Percentiles rank a stretch among this genome's conserved stretches.
Conservation (phyloP, 306 rosid species). For the Acacia acuminata region DNA sequence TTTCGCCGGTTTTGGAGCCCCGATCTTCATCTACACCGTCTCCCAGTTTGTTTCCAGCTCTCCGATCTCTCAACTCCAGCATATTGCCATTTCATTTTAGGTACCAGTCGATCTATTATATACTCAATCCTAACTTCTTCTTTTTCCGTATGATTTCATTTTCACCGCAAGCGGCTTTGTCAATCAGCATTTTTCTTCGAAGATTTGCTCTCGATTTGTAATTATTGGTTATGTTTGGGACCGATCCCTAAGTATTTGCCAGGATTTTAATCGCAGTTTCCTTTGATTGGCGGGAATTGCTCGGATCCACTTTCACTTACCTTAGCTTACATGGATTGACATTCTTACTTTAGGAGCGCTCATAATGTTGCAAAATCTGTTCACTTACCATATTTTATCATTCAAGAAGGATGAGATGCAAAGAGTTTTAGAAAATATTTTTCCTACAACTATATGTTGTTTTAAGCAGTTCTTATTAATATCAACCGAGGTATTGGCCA, state of each 20-base stretch:
- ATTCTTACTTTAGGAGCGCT: constrained; percentile 14
- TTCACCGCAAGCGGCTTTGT: not conserved
- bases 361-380: constrained; percentile 5
- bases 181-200: not conserved
- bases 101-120: constrained; percentile 40
- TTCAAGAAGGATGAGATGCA: constrained; percentile 19
- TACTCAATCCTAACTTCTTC: not conserved
- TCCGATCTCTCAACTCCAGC: not conserved
- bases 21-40: constrained; percentile 41
- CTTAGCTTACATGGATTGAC: constrained; percentile 21
- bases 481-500: constrained; percentile 1
- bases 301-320: constrained; percentile 35
- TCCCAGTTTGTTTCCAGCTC: not conserved
- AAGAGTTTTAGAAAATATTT: not conserved
- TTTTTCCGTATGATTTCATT: not conserved
- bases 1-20: constrained; percentile 38
- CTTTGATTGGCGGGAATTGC: constrained; percentile 24
- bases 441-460: not conserved
- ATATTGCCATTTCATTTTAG: constrained; percentile 28
- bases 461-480: constrained; percentile 1
- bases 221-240: constrained; percentile 21
- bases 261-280: constrained; percentile 24
- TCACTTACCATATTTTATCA: constrained; percentile 17
- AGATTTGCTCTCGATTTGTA: not conserved
- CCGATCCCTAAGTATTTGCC: constrained; percentile 34